Evolutionary conservation across 441 rosid genomes (phyloP), one percentile per base, ranked within the genome.

Genomic region (Pelargonium citronellum): DNA sequence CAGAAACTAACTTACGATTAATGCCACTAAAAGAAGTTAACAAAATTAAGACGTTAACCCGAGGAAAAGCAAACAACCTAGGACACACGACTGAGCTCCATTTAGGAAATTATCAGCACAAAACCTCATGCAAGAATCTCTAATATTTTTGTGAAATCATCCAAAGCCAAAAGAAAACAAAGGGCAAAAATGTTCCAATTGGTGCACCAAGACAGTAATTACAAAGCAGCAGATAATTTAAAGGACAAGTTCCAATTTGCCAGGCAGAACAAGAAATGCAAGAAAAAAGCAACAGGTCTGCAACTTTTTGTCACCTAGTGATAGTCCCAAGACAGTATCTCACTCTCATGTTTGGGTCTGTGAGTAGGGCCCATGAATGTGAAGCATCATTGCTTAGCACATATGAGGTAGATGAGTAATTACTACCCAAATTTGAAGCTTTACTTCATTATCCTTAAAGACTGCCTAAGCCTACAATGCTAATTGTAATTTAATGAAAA

Each of bases 351-450:
- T 61, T 69, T 58, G 64, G 43, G 71, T 71, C 71, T 10, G 74
- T 58, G 66, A 71, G 73, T 74, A 82, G 92, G 87, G 16, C 89
- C 89, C 88, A 73, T 73, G 84, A 84, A 73, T 68, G 77, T 49
- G 85, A 86, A 79, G 67, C 70, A 80, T 83, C 86, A 75, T 73
- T 69, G 76, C 81, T 69, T 1, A 51, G 19, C 78, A 82, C 75
- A 71, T 76, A 79, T 61, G 74, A 68, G 74, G 78, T 67, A 75
- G 73, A 69, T 46, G 17, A 64, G 73, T 71, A 61, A 75, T 67
- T 70, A 70, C 60, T 53, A 53, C 60, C 60, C 16, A 53, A 17
- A 53, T 53, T 53, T 53, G 20, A 53, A 53, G 17, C 16, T 15
- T 15, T 15, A 19, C 5, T 49, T 49, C n/a, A 12, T 49, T 10